A percentile compares a stretch with the other conserved stretches of the same genome.
Conservation (phyloP, 2,329 filamentous ascomycete species). For the Talaromyces sp. region DNA sequence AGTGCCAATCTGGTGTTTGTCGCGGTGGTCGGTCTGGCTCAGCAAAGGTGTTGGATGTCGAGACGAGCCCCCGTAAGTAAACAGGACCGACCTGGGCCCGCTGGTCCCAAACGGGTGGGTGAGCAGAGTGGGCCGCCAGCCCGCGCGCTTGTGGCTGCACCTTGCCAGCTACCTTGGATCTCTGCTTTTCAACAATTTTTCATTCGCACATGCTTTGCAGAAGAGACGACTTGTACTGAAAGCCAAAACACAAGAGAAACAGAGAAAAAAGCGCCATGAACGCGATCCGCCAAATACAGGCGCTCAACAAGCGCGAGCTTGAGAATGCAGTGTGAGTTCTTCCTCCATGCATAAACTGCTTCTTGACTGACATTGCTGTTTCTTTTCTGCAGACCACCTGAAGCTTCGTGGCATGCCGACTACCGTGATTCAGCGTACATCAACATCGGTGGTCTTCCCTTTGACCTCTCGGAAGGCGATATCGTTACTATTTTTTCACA, state of each 20-base stretch:
- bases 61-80: not conserved
- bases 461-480: constrained; percentile 91
- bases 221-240: not conserved
- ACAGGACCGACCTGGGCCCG: constrained; percentile 1
- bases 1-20: not conserved
- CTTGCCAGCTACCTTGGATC: not conserved
- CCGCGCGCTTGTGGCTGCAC: constrained; percentile 2
- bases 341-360: not conserved
- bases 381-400: constrained; percentile 56
- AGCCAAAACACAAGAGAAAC: not conserved
- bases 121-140: not conserved
- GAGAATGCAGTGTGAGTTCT: constrained; percentile 72
- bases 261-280: constrained; percentile 62
- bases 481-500: constrained; percentile 95
- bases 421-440: constrained; percentile 96
- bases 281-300: constrained; percentile 83
- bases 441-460: constrained; percentile 91
- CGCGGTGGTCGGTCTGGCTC: not conserved
- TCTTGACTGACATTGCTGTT: constrained; percentile 8
- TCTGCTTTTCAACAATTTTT: not conserved
- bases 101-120: constrained; percentile 6
- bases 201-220: not conserved
- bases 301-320: constrained; percentile 90
- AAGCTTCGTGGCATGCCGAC: constrained; percentile 94
- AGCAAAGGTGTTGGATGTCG: not conserved